Conservation (phyloP, 495 filamentous ascomycete genomes). For the Neurospora terricola region DNA sequence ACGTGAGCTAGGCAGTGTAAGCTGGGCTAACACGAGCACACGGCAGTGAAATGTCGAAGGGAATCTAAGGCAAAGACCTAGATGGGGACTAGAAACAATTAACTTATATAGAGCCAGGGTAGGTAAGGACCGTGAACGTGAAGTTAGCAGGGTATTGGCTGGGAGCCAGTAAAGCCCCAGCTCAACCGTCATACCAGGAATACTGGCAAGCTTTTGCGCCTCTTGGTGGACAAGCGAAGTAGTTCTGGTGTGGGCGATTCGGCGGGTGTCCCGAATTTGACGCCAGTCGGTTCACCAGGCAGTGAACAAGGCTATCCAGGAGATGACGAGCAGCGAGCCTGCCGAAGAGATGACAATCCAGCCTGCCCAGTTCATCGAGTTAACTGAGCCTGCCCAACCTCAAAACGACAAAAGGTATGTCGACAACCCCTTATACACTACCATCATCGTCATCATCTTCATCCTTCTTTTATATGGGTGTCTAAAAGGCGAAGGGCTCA, state of each 20-base stretch:
- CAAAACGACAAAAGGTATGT: no score
- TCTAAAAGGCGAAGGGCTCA: neutral
- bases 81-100: neutral
- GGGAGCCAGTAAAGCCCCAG: neutral
- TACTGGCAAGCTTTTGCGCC: neutral
- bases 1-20: neutral
- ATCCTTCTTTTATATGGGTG: neutral
- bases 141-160: neutral
- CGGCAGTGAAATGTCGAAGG: neutral
- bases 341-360: no score
- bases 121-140: neutral
- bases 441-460: no score
- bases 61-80: neutral
- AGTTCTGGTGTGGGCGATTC: neutral
- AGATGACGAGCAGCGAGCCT: no score
- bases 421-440: no score
- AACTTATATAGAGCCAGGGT: neutral
- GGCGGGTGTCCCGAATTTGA: no score
- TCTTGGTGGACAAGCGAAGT: neutral
- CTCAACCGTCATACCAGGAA: neutral
- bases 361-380: no score
- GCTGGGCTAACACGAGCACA: neutral
- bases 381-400: no score
- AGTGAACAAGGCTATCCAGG: no score
- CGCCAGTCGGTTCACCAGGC: neutral